Percentiles rank a stretch among this genome's conserved stretches.
These are phyloP conservation scores for Xylariomycetidae sp. DNA, from an alignment of 2,329 filamentous ascomycete species.

Conservation along the genomic window DNA sequence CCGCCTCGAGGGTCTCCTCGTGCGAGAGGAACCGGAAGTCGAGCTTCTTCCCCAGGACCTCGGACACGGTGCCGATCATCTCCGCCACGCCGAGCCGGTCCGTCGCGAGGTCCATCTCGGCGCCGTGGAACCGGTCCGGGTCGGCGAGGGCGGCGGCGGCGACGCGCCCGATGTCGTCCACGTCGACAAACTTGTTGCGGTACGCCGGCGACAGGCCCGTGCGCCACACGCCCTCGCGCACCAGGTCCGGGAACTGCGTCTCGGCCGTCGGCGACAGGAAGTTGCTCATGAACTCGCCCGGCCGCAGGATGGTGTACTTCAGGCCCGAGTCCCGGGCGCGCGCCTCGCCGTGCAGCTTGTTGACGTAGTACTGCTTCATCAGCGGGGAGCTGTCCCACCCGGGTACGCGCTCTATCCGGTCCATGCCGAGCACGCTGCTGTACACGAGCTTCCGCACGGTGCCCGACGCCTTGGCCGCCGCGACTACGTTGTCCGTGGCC, in stretches of 20 bases:
- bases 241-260: constrained; percentile 6
- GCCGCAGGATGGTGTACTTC: constrained; percentile 14
- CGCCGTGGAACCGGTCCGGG: constrained; percentile 5
- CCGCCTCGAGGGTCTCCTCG: too few relatives aligned
- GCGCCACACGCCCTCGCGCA: constrained; percentile 5
- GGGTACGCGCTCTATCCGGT: not conserved
- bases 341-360: constrained; percentile 10
- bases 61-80: too few relatives aligned
- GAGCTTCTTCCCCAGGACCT: too few relatives aligned
- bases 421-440: constrained; percentile 6
- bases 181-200: constrained; percentile 5
- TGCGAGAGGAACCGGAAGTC: too few relatives aligned
- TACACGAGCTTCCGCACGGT: constrained; percentile 12
- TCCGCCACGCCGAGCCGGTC: too few relatives aligned
- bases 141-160: constrained; percentile 8
- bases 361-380: constrained; percentile 1
- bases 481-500: constrained; percentile 9
- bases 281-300: constrained; percentile 14
- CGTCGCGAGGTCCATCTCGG: constrained; percentile 5
- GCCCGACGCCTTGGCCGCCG: constrained; percentile 7
- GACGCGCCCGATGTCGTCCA: constrained; percentile 9
- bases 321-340: constrained; percentile 7
- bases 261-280: constrained; percentile 3
- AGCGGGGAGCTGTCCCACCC: constrained; percentile 4
- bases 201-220: constrained; percentile 3